Base-by-base conservation (phyloP, 2,329 filamentous ascomycete genomes). In the Leptodontidium sp. region DNA sequence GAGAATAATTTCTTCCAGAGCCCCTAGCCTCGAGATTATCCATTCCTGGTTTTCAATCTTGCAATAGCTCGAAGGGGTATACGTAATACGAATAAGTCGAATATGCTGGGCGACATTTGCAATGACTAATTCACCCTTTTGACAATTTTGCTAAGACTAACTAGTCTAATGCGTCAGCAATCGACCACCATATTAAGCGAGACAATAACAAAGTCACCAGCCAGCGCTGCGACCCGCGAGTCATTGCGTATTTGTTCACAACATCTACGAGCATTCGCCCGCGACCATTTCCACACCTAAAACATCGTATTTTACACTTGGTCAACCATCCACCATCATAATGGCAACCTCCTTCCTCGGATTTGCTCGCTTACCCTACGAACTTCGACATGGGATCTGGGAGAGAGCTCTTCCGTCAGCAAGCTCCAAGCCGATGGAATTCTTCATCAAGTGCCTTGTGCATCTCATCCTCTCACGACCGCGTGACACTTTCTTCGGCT, bases 361-460 rank as follows among this genome's bases (percentile, higher is more conserved):
- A 0, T 67, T 67, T 17, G 24, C 65, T 24, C 14, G 21, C 6
- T 29, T 67, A 1, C 65, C 59, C 1, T 63, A n/a, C 17, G 65
- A 67, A 38, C 21, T 63, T 40, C 49, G 59, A n/a, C 58, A 63
- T 6, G 15, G 2, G 12, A 45, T 67, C 1, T 67, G 65, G 65
- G 49, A 57, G 15, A 21, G 24, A n/a, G 24, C 32, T 29, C 49
- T 67, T 4, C 65, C 65, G 12, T 14, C 26, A 1, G 5, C 26
- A 11, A 15, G 35, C 40, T 49, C 59, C 24, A 47, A 24, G 21
- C 12, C 4, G 26, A 38, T 55, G 21, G 12, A 64, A 26, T 15
- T 45, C 26, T 40, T 58, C 26, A 57, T 63, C 58, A 38, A 21
- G 6, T 26, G 17, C 6, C 38, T 67, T 6, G 58, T 38, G 4